Evolutionary conservation across 2,329 filamentous ascomycete species (phyloP).

Genomic region (Fusarium nygamai): DNA sequence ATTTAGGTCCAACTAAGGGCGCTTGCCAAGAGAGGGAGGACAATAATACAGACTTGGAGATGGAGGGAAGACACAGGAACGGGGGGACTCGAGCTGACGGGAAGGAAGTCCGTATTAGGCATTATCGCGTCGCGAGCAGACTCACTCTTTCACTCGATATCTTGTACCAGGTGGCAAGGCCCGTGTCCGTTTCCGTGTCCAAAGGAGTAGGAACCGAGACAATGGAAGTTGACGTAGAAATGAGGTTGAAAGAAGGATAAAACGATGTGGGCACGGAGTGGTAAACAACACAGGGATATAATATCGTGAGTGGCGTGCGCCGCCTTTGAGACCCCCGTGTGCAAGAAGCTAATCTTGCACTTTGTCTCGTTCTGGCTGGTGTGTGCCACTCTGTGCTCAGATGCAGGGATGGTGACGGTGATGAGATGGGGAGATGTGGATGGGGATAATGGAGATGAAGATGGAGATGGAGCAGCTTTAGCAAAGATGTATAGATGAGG

Average conservation of each 20-base stretch:
- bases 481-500: not conserved
- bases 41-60: not conserved
- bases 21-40: slow-evolving; percentile 18
- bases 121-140: slow-evolving; percentile 9
- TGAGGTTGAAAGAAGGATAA: slow-evolving; percentile 19
- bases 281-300: not conserved
- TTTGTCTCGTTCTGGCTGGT: slow-evolving; percentile 32
- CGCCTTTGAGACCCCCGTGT: not conserved
- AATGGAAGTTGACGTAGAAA: not conserved
- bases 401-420: slow-evolving; percentile 24
- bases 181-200: not conserved
- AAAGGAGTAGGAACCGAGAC: slow-evolving; percentile 1
- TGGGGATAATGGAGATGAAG: not conserved
- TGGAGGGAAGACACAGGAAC: not conserved
- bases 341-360: slow-evolving; percentile 29
- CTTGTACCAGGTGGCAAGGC: not conserved
- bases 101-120: not conserved
- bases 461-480: slow-evolving; percentile 8
- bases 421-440: not conserved
- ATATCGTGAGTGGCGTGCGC: slow-evolving; percentile 37
- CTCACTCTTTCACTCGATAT: slow-evolving; percentile 22
- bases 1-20: not conserved
- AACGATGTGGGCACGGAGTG: slow-evolving; percentile 2
- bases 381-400: slow-evolving; percentile 19
- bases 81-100: not conserved